phyloP scores from a whole-genome alignment of 768 basidiomycete species.

The Hygrocybe punicea region DNA sequence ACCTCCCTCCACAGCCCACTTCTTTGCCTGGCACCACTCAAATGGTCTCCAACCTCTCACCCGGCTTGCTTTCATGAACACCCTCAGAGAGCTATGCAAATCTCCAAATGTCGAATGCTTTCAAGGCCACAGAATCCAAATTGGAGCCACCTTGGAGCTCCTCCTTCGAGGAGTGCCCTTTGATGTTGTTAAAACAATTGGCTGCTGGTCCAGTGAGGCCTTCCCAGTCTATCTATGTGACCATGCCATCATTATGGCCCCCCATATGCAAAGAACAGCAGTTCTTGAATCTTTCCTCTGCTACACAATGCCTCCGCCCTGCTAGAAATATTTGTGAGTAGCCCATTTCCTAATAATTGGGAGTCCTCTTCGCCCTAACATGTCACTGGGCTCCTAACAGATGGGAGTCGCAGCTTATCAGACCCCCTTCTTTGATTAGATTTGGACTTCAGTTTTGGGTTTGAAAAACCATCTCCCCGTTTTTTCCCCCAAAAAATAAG shows the following conservation, averaged over 20 bases:
- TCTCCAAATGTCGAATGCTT: conserved; percentile 9
- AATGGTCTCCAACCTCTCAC: conserved; percentile 24
- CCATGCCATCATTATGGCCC: conserved; percentile 28
- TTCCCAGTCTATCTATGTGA: conserved; percentile 28
- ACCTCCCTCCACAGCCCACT: conserved; percentile 18
- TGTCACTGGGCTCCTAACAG: conserved; percentile 10
- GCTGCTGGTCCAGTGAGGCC: conserved; percentile 36
- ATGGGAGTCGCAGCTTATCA: conserved; percentile 1
- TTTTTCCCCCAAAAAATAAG: no score
- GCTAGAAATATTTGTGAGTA: background rate
- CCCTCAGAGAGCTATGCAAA: conserved; percentile 10
- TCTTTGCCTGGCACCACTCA: conserved; percentile 28
- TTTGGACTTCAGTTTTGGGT: no score
- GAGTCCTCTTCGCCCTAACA: conserved; percentile 6
- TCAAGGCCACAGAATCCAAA: conserved; percentile 30
- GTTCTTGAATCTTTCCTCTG: conserved; percentile 8
- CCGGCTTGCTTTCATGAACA: conserved; percentile 19
- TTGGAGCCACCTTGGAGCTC: conserved; percentile 35
- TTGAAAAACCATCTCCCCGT: no score
- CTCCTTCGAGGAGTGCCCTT: conserved; percentile 36
- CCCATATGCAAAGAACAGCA: conserved; percentile 26
- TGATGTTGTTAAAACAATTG: conserved; percentile 36
- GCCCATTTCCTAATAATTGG: conserved; percentile 5
- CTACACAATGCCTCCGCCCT: conserved; percentile 13
- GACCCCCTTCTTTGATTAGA: no score